phyloP scores from a whole-genome alignment of 2,329 filamentous ascomycete species.

The Nemania sp. region DNA sequence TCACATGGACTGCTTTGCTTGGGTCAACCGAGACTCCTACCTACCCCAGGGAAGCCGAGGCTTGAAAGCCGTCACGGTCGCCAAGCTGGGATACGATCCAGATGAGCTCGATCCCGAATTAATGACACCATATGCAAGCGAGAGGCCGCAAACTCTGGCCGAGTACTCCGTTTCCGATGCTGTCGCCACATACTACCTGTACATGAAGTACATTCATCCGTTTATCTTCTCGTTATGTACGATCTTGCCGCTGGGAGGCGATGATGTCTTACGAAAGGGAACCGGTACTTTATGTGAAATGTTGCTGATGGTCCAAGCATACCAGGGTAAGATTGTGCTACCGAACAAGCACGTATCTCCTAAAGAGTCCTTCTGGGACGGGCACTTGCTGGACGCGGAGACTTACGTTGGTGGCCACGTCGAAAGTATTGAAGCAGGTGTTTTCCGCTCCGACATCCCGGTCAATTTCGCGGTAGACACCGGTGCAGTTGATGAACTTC shows the following conservation, averaged over 20 bases:
- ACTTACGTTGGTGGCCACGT: slow-evolving; percentile 98
- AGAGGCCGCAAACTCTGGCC: slow-evolving; percentile 89
- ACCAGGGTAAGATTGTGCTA: slow-evolving; percentile 85
- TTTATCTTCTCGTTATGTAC: slow-evolving; percentile 99
- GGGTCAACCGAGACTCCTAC: slow-evolving; percentile 99
- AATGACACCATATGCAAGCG: slow-evolving; percentile 90
- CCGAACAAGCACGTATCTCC: slow-evolving; percentile 95
- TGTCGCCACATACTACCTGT: slow-evolving; percentile 96
- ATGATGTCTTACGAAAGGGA: slow-evolving; percentile 91
- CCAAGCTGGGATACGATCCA: slow-evolving; percentile 96
- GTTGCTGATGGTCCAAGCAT: slow-evolving; percentile 98
- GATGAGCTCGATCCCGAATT: slow-evolving; percentile 96
- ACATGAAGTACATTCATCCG: slow-evolving; percentile 99
- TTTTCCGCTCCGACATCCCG: slow-evolving; percentile 94
- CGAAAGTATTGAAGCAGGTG: slow-evolving; percentile 97
- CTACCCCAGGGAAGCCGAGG: slow-evolving; percentile 95
- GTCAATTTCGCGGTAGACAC: slow-evolving; percentile 93
- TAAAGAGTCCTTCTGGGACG: slow-evolving; percentile 94
- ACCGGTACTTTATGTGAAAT: slow-evolving; percentile 99
- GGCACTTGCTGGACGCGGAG: slow-evolving; percentile 92
- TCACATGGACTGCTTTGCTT: slow-evolving; percentile 98
- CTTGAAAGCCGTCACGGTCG: slow-evolving; percentile 95
- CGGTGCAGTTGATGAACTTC: slow-evolving; percentile 83
- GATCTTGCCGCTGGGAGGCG: slow-evolving; percentile 88
- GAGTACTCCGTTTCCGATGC: slow-evolving; percentile 99